phyloP scores from a whole-genome alignment of 306 rosid species.

The Citrullus mucosospermus region DNA sequence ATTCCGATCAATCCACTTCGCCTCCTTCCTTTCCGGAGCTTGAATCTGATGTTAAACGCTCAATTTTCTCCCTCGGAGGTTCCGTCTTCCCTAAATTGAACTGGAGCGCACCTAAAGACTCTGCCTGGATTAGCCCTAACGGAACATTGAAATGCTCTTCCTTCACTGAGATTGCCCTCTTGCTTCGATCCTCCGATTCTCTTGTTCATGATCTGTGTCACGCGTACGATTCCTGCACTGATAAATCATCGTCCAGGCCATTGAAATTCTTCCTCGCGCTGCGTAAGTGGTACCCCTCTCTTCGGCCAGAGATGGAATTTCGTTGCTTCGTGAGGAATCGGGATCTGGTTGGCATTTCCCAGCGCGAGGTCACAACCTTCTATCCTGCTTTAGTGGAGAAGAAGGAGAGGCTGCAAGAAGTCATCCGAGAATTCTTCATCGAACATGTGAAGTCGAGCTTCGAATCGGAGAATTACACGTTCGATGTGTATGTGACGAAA shows the following conservation, averaged over 20 bases:
- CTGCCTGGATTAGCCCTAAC: conserved; percentile 61
- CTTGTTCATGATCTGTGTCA: conserved; percentile 66
- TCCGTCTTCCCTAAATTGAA: conserved; percentile 68
- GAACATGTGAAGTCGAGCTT: conserved; percentile 24
- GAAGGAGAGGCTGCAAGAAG: conserved; percentile 17
- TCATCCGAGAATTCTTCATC: conserved; percentile 31
- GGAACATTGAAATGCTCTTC: conserved; percentile 44
- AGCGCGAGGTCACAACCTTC: conserved; percentile 63
- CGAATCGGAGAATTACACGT: conserved; percentile 52
- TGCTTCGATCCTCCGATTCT: conserved; percentile 67
- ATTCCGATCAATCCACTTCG: conserved; percentile 31
- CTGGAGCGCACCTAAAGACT: conserved; percentile 87
- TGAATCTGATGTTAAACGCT: conserved; percentile 49
- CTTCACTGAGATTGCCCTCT: conserved; percentile 59
- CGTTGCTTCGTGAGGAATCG: conserved; percentile 45
- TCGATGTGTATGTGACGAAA: conserved; percentile 47
- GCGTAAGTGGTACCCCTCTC: conserved; percentile 59
- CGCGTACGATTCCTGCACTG: conserved; percentile 62
- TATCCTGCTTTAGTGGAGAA: conserved; percentile 45
- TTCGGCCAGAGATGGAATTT: conserved; percentile 68
- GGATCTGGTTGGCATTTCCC: conserved; percentile 51
- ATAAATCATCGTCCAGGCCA: conserved; percentile 43
- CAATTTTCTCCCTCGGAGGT: conserved; percentile 60
- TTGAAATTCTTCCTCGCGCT: conserved; percentile 51
- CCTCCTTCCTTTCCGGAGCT: conserved; percentile 72